Base-by-base conservation (phyloP, 148 eudicot genomes). In the Rhododendron williamsianum region DNA sequence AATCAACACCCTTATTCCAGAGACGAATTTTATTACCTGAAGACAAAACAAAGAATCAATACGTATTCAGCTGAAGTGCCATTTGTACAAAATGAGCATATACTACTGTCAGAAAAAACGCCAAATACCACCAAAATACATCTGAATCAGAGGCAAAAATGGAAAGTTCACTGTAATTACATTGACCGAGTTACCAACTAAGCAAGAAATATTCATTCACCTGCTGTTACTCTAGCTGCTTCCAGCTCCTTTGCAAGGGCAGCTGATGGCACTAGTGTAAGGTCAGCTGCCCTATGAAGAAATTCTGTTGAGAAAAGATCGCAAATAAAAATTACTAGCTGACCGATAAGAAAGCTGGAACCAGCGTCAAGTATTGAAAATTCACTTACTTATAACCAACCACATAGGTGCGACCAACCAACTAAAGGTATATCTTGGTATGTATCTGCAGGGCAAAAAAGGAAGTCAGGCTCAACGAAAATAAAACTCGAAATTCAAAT, bases 391-490 rank as follows among this genome's bases (percentile, higher is more conserved):
- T 89, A 97, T 92, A 72, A 95, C 86, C 87, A 93, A 89, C 99
- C 99, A 97, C 98, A 97, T 97, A n/a, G 99, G 99, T 82, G 91
- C 89, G 52, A 97, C 99, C 88, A 97, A 91, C 98, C 99, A 97
- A 87, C 99, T 97, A 88, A 93, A 97, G 38, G 99, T 97, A 88
- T 97, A 97, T 89, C 98, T 94, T 30, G 99, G 99, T 81, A 97
- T 95, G 87, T 97, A 97, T 84, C 99, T 97, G 95, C 87, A 88
- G 76, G 85, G 16, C 81, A 43, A 82, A 84, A 76, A 11, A 88
- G 82, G 13, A 73, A 85, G 18, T 48, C 16, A 83, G 71, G 80
- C 78, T 85, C 84, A 84, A 83, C 46, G 41, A 30, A 33, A 33
- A 71, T 67, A 78, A 11, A 80, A 9, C 80, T 49, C 10, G 2